Base-by-base conservation (phyloP, 371 early-diverging fungal genomes). In the Caulochytrium protostelioides region DNA sequence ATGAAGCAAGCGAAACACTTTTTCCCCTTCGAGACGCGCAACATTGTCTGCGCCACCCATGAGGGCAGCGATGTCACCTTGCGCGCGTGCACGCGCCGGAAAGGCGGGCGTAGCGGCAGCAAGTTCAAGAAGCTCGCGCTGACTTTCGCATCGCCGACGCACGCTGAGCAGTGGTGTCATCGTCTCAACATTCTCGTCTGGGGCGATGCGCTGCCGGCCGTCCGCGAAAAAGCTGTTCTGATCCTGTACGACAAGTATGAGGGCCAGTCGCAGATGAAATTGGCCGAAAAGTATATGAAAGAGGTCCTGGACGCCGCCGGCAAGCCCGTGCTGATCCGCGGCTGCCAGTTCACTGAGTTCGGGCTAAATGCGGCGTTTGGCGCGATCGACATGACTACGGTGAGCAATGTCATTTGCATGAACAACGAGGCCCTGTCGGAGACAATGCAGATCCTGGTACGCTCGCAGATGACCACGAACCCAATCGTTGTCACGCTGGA, bases 211-310 rank as follows among this genome's bases (percentile, higher is more conserved):
- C n/a, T 25, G 2, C 37, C 37, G 29, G 18, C 12, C 29, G 27
- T 19, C 17, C 5, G 18, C 35, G 6, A 16, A 1, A 36, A 53
- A 22, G 30, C 26, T n/a, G 47, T 60, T 4, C 33, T 62, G 13
- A 44, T 58, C 4, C 38, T 62, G n/a, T 42, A 48, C 7, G 62
- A 62, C 28, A 53, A 56, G 35, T 55, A 41, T 39, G 59, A 59
- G 6, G 41, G 42, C 28, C 49, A 62, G 35, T 47, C 52, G 4
- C 17, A 42, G 6, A 22, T 36, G 8, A 62, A 62, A 29, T 8
- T 56, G 10, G 33, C 57, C 10, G 55, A 54, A 29, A 54, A 62
- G 35, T 52, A 54, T 37, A 50, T 57, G 47, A 50, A 49, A 30
- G 53, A 52, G 14, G 52, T 62, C 3, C 50, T 48, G 46, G 55